Percentiles rank a stretch among this genome's conserved stretches.
Evolutionary conservation across 805 yeast genomes (phyloP).

Genomic region (Kodamaea lidongshanica): DNA sequence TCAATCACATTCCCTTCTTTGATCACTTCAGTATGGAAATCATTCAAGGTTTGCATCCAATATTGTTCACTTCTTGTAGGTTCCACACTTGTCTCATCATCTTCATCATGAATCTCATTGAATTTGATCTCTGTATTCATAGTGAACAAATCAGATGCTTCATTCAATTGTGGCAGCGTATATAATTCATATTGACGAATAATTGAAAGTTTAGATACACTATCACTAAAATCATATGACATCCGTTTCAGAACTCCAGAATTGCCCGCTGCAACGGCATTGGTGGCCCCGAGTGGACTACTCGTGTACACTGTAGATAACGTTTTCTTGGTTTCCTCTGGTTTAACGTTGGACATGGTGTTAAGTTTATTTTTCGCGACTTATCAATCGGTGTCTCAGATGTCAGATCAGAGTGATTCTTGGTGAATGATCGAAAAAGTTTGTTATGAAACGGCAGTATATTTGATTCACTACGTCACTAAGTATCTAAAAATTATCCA

Average conservation of each 20-base stretch:
- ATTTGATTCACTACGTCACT: no score
- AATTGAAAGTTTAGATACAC: conserved; percentile 18
- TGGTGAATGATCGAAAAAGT: no score
- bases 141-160: conserved; percentile 21
- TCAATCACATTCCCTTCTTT: conserved; percentile 6
- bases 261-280: conserved; percentile 4
- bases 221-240: conserved; percentile 14
- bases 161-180: conserved; percentile 21
- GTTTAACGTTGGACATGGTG: no score
- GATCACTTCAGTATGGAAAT: conserved; percentile 12
- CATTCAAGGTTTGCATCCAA: conserved; percentile 17
- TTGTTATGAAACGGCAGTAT: no score
- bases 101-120: conserved; percentile 1
- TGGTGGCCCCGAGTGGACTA: no score
- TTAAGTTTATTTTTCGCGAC: no score
- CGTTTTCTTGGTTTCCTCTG: no score
- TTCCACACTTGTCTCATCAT: conserved; percentile 1
- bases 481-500: no score
- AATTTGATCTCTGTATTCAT: conserved; percentile 6
- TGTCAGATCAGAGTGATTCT: no score
- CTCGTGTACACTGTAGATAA: no score
- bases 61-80: conserved; percentile 7
- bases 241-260: conserved; percentile 7
- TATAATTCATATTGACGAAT: conserved; percentile 22
- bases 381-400: no score